These are phyloP conservation scores for Astrothelium subdiscretum DNA, from an alignment of 495 filamentous ascomycete species.

Conservation along the genomic window DNA sequence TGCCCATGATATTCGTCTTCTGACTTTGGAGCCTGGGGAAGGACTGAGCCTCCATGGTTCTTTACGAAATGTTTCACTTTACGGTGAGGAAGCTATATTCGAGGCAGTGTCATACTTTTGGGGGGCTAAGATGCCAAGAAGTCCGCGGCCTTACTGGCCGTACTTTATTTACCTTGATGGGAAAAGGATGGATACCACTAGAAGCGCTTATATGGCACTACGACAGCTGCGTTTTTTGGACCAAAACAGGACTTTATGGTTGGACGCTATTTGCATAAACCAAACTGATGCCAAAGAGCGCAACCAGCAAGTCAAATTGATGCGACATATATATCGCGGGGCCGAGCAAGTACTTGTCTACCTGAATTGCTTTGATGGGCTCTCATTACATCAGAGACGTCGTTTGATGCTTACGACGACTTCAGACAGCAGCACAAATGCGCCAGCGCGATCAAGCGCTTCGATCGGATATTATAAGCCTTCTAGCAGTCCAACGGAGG, in stretches of 20 bases:
- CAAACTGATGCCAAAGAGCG: constrained; percentile 1
- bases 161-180: not conserved
- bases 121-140: no score
- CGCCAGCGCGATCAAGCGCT: not conserved
- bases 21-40: no score
- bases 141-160: no score
- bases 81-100: no score
- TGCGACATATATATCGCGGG: not conserved
- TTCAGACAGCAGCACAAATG: not conserved
- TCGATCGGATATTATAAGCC: not conserved
- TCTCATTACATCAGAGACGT: no score
- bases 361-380: not conserved
- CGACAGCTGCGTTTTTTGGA: not conserved
- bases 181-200: not conserved
- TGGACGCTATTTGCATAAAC: constrained; percentile 6
- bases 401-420: no score
- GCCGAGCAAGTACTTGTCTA: not conserved
- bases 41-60: no score
- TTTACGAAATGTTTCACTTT: no score
- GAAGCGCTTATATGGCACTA: not conserved
- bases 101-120: no score
- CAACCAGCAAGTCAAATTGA: not conserved
- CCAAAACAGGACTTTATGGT: not conserved
- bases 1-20: no score
- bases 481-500: not conserved